These are phyloP conservation scores for Phaffomyces opuntiae DNA, from an alignment of 805 yeast species.

Conservation along the genomic window DNA sequence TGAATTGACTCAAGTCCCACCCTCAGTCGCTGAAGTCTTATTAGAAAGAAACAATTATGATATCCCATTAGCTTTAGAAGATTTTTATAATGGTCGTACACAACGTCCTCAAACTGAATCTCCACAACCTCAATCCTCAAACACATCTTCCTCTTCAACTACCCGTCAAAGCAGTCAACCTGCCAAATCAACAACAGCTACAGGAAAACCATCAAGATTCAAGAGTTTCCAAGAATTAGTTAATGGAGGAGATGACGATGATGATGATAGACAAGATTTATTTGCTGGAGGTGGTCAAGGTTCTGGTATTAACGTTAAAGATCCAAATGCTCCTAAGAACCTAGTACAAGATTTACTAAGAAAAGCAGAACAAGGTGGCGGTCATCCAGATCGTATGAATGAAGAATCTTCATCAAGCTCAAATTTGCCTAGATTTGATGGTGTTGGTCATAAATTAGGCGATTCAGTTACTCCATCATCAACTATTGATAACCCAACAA, in stretches of 20 bases:
- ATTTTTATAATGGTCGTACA: conserved; percentile 23
- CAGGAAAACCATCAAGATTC: conserved; percentile 22
- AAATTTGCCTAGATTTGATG: conserved; percentile 21
- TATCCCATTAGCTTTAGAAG: conserved; percentile 26
- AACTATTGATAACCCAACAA: conserved; percentile 25
- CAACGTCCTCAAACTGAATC: conserved; percentile 5
- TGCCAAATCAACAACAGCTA: conserved; percentile 8
- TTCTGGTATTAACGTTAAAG: conserved; percentile 73
- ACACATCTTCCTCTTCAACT: not conserved
- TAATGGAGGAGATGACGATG: conserved; percentile 35
- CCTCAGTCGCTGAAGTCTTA: conserved; percentile 15
- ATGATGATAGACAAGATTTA: conserved; percentile 41
- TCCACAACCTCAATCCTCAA: not conserved
- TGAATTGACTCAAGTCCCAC: conserved; percentile 17
- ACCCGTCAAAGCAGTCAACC: not conserved
- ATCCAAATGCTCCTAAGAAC: conserved; percentile 44
- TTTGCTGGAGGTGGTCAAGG: conserved; percentile 66
- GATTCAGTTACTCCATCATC: conserved; percentile 26
- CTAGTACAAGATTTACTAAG: conserved; percentile 51
- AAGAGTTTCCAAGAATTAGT: conserved; percentile 34
- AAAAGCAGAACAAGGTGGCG: conserved; percentile 61
- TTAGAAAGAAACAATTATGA: conserved; percentile 25
- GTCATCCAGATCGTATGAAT: conserved; percentile 26
- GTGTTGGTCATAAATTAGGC: conserved; percentile 37
- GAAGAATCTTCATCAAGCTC: conserved; percentile 30